Evolutionary conservation across 306 rosid genomes (phyloP).

Genomic region (Cicer chorassanicum): DNA sequence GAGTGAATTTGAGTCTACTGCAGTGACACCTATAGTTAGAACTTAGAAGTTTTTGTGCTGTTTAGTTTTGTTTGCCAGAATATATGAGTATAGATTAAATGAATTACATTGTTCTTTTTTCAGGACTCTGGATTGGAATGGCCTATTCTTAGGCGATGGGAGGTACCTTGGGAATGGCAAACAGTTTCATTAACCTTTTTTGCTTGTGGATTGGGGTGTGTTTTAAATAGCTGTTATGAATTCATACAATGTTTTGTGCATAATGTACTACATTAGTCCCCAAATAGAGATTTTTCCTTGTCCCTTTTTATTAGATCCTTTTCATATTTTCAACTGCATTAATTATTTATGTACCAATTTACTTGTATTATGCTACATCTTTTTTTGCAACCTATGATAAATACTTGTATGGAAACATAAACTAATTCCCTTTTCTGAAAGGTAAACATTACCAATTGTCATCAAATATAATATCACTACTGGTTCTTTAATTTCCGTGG

Average conservation of each 20-base stretch:
- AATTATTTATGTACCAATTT: too few relatives aligned
- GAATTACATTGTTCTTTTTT: constrained; percentile 28
- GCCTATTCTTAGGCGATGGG: constrained; percentile 89
- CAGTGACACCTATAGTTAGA: background rate
- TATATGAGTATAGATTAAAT: constrained; percentile 11
- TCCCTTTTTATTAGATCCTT: too few relatives aligned
- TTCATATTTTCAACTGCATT: too few relatives aligned
- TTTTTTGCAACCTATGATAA: too few relatives aligned
- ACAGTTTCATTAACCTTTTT: constrained; percentile 80
- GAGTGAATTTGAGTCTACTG: background rate
- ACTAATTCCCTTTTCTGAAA: too few relatives aligned
- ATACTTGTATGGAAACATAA: too few relatives aligned
- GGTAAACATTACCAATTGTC: too few relatives aligned
- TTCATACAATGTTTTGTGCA: constrained; percentile 17
- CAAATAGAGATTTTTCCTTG: too few relatives aligned
- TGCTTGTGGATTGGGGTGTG: constrained; percentile 93
- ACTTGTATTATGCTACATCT: too few relatives aligned
- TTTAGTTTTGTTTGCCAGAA: constrained; percentile 28
- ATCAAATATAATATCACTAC: too few relatives aligned
- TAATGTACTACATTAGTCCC: too few relatives aligned
- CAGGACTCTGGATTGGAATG: constrained; percentile 66
- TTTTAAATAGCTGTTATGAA: constrained; percentile 27
- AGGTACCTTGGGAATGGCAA: constrained; percentile 99
- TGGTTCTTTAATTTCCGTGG: too few relatives aligned
- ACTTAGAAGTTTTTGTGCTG: background rate